Base-by-base conservation (phyloP, 2,329 filamentous ascomycete genomes). In the Coniochaeta sp. region DNA sequence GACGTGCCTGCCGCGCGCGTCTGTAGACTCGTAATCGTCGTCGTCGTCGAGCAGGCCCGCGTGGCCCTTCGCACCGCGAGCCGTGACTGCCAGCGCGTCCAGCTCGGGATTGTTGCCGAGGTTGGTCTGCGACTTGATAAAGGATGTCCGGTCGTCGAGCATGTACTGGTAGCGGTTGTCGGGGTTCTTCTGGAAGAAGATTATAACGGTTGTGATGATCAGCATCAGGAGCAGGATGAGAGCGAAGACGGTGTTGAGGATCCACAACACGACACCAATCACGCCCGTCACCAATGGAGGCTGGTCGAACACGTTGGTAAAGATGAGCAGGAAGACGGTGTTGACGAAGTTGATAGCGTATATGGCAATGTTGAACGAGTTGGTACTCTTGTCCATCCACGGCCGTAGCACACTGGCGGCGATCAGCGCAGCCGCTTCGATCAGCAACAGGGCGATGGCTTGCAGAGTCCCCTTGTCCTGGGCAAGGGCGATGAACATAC, bases 371-470 rank as follows among this genome's bases (percentile, higher is more conserved):
- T 95, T 95, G 81, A 93, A 93, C 61, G 86, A 85, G 72, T 96
- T 96, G 62, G 90, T 95, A 78, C 90, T 92, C 84, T 93, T 95
- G 81, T 96, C 91, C 91, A 96, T 96, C 85, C 89, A 96, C n/a
- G 91, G 91, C 59, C 89, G 85, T 68, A 95, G 77, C 56, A 93
- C 85, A 67, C 86, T 88, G 59, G 90, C 85, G 47, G 77, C 82
- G 67, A 95, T 86, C 61, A 96, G 81, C 64, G 88, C 85, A 56
- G 75, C 82, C 4, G 86, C 85, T 73, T 96, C 91, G 62, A 95
- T 85, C 62, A 96, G 77, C 57, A 96, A 78, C 57, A 95, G 78
- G 12, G 87, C 89, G 62, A 96, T 81, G 8, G 90, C 89, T 73
- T 95, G 90, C 26, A 86, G 84, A 4, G 81, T 82, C 36, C 86